Evolutionary conservation across 2,329 filamentous ascomycete species (phyloP).

Genomic region (Myriosclerotinia duriaeana): DNA sequence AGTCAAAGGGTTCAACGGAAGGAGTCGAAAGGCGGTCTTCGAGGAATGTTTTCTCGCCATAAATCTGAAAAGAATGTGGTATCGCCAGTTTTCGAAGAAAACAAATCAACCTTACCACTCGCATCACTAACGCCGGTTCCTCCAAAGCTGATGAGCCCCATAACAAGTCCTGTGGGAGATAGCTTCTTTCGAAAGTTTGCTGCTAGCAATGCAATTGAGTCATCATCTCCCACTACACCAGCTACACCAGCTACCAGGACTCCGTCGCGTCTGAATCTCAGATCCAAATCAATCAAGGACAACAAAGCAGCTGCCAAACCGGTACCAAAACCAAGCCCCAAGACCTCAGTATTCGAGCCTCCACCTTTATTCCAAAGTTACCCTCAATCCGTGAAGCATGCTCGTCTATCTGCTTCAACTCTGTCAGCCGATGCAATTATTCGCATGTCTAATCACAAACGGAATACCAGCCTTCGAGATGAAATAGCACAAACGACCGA

Average conservation of each 20-base stretch:
- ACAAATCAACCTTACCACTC: slow-evolving; percentile 12
- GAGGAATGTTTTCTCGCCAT: slow-evolving; percentile 38
- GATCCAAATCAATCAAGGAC: slow-evolving; percentile 32
- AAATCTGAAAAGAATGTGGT: slow-evolving; percentile 33
- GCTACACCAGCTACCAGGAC: slow-evolving; percentile 27
- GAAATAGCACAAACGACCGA: slow-evolving; percentile 40
- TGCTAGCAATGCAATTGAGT: slow-evolving; percentile 24
- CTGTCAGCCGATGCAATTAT: slow-evolving; percentile 69
- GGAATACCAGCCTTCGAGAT: slow-evolving; percentile 48
- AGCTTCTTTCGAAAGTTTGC: slow-evolving; percentile 25
- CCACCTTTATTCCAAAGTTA: slow-evolving; percentile 86
- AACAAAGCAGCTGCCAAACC: slow-evolving; percentile 29
- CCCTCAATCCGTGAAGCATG: slow-evolving; percentile 77
- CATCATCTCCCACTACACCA: slow-evolving; percentile 27
- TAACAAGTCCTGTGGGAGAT: slow-evolving; percentile 28
- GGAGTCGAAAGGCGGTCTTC: slow-evolving; percentile 37
- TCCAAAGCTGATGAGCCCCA: slow-evolving; percentile 27
- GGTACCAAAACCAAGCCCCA: slow-evolving; percentile 28
- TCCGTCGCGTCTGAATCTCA: slow-evolving; percentile 34
- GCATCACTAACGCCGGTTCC: slow-evolving; percentile 19
- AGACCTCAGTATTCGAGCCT: slow-evolving; percentile 54
- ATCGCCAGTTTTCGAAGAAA: slow-evolving; percentile 30
- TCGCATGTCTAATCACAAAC: slow-evolving; percentile 54
- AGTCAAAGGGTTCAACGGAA: slow-evolving; percentile 31
- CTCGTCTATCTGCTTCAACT: slow-evolving; percentile 64